Conservation (phyloP, 2,329 filamentous ascomycete species). For the Ustulina deusta region DNA sequence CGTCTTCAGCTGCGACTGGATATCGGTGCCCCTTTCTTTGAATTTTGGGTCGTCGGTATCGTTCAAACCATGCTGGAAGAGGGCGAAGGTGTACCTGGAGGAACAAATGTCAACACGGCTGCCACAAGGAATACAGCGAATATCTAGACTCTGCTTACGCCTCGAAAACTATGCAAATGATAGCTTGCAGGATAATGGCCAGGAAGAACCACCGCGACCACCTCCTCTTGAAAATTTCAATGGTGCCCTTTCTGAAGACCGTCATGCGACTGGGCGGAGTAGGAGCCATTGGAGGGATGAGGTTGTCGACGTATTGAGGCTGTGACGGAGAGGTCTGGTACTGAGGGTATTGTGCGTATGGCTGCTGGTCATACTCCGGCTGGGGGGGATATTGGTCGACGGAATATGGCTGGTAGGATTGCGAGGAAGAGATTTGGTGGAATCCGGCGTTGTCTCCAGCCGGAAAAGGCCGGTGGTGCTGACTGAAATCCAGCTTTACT, state of each 20-base stretch:
- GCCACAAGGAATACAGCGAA: not conserved
- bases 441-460: slow-evolving; percentile 47
- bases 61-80: slow-evolving; percentile 76
- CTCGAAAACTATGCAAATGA: slow-evolving; percentile 85
- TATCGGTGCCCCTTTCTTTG: slow-evolving; percentile 55
- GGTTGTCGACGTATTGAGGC: slow-evolving; percentile 48
- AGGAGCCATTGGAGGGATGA: slow-evolving; percentile 52
- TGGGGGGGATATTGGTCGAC: slow-evolving; percentile 39
- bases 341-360: slow-evolving; percentile 48
- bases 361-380: slow-evolving; percentile 41
- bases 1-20: slow-evolving; percentile 70
- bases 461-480: slow-evolving; percentile 44
- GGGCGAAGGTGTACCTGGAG: slow-evolving; percentile 85
- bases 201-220: slow-evolving; percentile 92
- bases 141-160: slow-evolving; percentile 69
- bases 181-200: slow-evolving; percentile 79
- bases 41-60: slow-evolving; percentile 54
- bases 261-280: slow-evolving; percentile 50
- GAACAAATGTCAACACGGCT: slow-evolving; percentile 31
- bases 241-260: slow-evolving; percentile 58
- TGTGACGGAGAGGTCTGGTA: slow-evolving; percentile 38
- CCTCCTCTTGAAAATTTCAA: slow-evolving; percentile 83
- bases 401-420: slow-evolving; percentile 37
- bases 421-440: slow-evolving; percentile 44
- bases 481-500: slow-evolving; percentile 49